Base-by-base conservation (phyloP, 2,329 filamentous ascomycete species). In the Pestalotiopsis sp. region DNA sequence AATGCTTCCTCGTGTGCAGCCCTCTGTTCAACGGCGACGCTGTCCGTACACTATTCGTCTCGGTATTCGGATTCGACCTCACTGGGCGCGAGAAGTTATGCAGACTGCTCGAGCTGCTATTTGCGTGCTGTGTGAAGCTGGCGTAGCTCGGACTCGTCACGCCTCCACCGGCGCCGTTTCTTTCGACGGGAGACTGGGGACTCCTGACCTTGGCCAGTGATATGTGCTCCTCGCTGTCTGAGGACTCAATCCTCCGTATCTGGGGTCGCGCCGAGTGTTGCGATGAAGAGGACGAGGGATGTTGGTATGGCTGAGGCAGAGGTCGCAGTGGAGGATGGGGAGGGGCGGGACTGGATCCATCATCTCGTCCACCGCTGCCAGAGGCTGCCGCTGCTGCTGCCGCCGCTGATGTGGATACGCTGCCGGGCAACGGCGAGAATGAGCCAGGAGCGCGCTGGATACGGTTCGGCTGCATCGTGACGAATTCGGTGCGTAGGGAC, bases 21-120 rank as follows among this genome's bases (percentile, higher is more conserved):
- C 70, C 75, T 80, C 75, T n/a, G 81, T 52, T 83, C 73, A 83
- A 73, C 41, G 84, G 83, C 40, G 84, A 85, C 13, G 77, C 79
- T 74, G 77, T 83, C 70, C 79, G 77, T 61, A 78, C 78, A 75
- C 75, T 73, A 69, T 80, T 76, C 56, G 52, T 38, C 72, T 76
- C 73, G 68, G 71, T 67, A 13, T 75, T 75, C 66, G 76, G 75
- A 68, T 68, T 75, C 4, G 79, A 73, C 36, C 80, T 80, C 5
- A 80, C 84, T 56, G 88, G 87, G 17, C 89, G 84, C 27, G 88
- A 89, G 80, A 88, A 90, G 82, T 88, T 89, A 69, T 87, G 86
- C 25, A 83, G 83, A 70, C 80, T 85, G 68, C 78, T 77, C 69
- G 78, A 81, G 79, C 84, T 88, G 67, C 81, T 80, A 77, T 84